Base-by-base conservation (phyloP, 2,329 filamentous ascomycete species). In the Aspergillus sp. region DNA sequence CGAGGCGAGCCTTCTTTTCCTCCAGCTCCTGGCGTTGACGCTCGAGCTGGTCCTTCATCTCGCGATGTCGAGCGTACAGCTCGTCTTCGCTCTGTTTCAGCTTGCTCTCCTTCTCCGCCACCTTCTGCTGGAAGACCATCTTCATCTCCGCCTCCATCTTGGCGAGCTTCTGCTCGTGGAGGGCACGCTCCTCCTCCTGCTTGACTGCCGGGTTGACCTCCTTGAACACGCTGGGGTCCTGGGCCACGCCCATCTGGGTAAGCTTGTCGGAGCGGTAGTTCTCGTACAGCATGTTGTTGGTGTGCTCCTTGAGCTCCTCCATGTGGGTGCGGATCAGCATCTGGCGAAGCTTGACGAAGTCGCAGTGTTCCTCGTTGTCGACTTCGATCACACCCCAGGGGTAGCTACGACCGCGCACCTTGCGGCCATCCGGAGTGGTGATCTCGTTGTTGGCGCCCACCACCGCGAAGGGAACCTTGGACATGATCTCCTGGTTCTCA, bases 121-220 rank as follows among this genome's bases (percentile, higher is more conserved):
- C 94, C 88, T 99, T 99, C 75, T 99, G 94, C 76, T 97, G 94
- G 90, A 99, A 99, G 64, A 99, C 94, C 90, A 96, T 96, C 90
- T 99, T 99, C 94, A 99, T 99, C 77, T 99, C 94, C 69, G 91
- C 86, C 78, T 99, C 94, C 94, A 99, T 99, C 90, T 99, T 99
- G 76, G 93, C 90, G 65, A 99, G 90, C 83, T 99, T 99, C 83
- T 96, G 92, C 79, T 99, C 94, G 83, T 99, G 94, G 64, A 99
- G 82, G 60, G 89, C 87, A 68, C 94, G 90, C 82, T 99, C 94
- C 79, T 99, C 94, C 76, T 99, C 94, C 79, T 99, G 94, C 87
- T 99, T 99, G 78, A 97, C 94, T 44, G 94, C 93, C 59, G 94
- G 94, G 84, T 99, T 99, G 82, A 99, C 91, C 86, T 99, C 94